phyloP scores from a whole-genome alignment of 106 monocot genomes.

The Platanthera zijinensis region DNA sequence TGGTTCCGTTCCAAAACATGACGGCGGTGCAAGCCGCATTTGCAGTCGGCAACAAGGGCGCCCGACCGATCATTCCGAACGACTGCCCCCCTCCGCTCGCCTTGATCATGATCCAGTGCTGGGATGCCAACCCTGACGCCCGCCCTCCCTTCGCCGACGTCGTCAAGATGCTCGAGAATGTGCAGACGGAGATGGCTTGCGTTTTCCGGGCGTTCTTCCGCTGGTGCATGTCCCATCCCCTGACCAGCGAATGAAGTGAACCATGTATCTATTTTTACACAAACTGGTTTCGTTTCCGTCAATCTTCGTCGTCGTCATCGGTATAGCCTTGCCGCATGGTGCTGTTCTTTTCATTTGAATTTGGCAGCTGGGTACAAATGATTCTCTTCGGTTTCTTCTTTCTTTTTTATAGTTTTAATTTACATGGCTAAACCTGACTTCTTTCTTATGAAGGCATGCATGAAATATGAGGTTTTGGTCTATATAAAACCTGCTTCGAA shows the following conservation, averaged over 20 bases:
- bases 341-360: too few species aligned
- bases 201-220: conserved; percentile 23
- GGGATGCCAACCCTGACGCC: conserved; percentile 27
- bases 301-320: too few species aligned
- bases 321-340: too few species aligned
- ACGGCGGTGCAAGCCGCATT: conserved; percentile 33
- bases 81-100: conserved; percentile 21
- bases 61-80: conserved; percentile 21
- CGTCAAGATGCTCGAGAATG: conserved; percentile 19
- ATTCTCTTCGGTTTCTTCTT: too few species aligned
- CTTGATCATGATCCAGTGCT: conserved; percentile 31
- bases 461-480: too few species aligned
- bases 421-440: too few species aligned
- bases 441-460: too few species aligned
- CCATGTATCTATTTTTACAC: background rate
- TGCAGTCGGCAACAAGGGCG: conserved; percentile 29
- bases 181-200: conserved; percentile 3
- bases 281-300: background rate
- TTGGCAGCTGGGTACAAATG: too few species aligned
- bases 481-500: too few species aligned
- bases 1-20: conserved; percentile 34
- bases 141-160: conserved; percentile 26
- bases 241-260: conserved; percentile 15
- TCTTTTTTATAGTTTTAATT: too few species aligned
- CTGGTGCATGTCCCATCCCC: conserved; percentile 26